Evolutionary conservation across 352 stramenopile species (phyloP), one percentile per base, ranked within the genome.

Genomic region (Phytophthora kernoviae): DNA sequence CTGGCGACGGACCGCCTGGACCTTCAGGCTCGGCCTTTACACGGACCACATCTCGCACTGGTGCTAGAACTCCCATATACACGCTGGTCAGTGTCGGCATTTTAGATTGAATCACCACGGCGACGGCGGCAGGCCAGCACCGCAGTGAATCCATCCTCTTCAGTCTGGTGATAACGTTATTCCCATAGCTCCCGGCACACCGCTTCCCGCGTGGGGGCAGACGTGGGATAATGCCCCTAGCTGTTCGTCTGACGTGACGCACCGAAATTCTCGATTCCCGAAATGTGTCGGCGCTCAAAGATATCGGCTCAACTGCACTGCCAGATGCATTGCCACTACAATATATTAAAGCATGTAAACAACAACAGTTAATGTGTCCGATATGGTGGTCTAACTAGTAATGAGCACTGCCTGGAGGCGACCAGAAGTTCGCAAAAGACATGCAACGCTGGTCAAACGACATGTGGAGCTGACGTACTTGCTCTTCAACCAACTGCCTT

Each of bases 181-280:
- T 34, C 18, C 43, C 26, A 41, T 20, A 60, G 42, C 30, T 62
- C 48, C 45, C 49, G 57, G 51, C 57, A 68, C 57, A 71, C 63
- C 39, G 59, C 58, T 71, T 71, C 63, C 63, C 63, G 63, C 57
- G 30, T 51, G 54, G 46, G 46, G 50, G 36, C 55, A 67, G 62
- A 71, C 57, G 62, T 70, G 55, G 44, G 20, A 60, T 62, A 47
- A 47, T 27, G 41, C 41, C 39, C 18, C 39, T 26, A 44, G 33
- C 33, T 12, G 33, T 39, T 39, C 33, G 47, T 44, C 54, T 36
- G 32, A 5, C 5, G 21, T 37, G 42, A 20, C 57, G 47, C 63
- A 67, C 57, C 63, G 57, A 68, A 71, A 71, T 68, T 52, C 20
- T 11, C 40, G 26, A 43, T n/a, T n/a, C 34, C 5, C 34, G 12